Evolutionary conservation across 495 filamentous ascomycete species (phyloP).

Genomic region (Penicillium malachiteum): DNA sequence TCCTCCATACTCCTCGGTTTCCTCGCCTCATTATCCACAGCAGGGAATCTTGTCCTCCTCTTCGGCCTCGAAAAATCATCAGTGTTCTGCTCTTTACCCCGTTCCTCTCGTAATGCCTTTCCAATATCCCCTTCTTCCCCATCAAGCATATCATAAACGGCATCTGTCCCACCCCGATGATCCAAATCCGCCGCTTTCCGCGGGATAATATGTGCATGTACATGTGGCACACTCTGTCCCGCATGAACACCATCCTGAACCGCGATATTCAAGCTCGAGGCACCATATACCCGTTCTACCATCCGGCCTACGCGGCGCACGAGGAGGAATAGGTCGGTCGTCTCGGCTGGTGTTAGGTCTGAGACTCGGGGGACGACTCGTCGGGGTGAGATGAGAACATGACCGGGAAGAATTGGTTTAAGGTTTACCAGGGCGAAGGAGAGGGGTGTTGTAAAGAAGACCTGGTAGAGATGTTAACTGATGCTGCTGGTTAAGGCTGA

Average conservation of each 20-base stretch:
- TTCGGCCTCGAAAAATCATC: slow-evolving; percentile 1
- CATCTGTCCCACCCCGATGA: slow-evolving; percentile 53
- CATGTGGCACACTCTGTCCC: slow-evolving; percentile 86
- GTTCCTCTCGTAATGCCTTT: slow-evolving; percentile 26
- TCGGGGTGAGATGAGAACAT: slow-evolving; percentile 72
- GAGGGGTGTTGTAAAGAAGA: slow-evolving; percentile 79
- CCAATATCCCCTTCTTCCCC: slow-evolving; percentile 84
- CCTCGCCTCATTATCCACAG: slow-evolving; percentile 66
- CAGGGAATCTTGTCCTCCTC: slow-evolving; percentile 49
- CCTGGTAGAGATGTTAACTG: slow-evolving; percentile 37
- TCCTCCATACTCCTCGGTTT: slow-evolving; percentile 66
- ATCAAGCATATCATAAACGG: slow-evolving; percentile 79
- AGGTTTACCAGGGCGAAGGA: slow-evolving; percentile 89
- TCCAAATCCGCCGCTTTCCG: slow-evolving; percentile 58
- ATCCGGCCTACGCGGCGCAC: slow-evolving; percentile 79
- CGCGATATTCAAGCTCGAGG: slow-evolving; percentile 77
- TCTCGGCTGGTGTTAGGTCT: slow-evolving; percentile 70
- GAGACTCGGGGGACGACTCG: slow-evolving; percentile 67
- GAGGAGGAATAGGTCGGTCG: slow-evolving; percentile 79
- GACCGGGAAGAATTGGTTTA: slow-evolving; percentile 90
- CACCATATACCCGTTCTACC: slow-evolving; percentile 70
- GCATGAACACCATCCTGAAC: slow-evolving; percentile 88
- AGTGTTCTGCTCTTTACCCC: slow-evolving; percentile 11
- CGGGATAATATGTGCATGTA: slow-evolving; percentile 94
- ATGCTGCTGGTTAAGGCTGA: background rate